phyloP scores from a whole-genome alignment of 2,329 filamentous ascomycete species.

The Trichoderma atrobrunneum region DNA sequence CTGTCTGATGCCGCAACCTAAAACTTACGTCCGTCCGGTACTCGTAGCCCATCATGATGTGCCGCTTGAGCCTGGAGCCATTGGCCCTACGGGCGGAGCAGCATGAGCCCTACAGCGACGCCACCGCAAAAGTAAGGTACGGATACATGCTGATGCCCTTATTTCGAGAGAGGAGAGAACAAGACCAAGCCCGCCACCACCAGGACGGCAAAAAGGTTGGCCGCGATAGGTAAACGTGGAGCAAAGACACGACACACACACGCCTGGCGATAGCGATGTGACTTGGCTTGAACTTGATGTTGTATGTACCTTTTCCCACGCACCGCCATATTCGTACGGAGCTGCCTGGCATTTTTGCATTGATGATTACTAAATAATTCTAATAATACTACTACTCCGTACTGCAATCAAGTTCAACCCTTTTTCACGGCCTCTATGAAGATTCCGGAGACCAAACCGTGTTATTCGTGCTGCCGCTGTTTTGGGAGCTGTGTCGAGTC shows the following conservation, averaged over 20 bases:
- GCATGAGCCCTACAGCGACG: constrained; percentile 14
- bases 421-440: not conserved
- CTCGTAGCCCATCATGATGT: constrained; percentile 8
- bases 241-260: not conserved
- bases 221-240: not conserved
- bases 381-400: too few relatives aligned
- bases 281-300: not conserved
- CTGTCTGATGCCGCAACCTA: not conserved
- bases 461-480: constrained; percentile 4
- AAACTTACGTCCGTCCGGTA: constrained; percentile 14
- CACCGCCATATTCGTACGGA: not conserved
- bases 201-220: not conserved
- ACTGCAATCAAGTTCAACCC: not conserved
- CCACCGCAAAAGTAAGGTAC: constrained; percentile 7
- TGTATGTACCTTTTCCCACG: not conserved
- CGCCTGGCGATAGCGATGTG: not conserved
- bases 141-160: not conserved
- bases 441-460: not conserved
- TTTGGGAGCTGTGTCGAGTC: constrained; percentile 1
- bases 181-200: not conserved
- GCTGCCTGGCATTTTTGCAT: not conserved
- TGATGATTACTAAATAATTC: not conserved
- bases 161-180: not conserved
- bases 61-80: constrained; percentile 12
- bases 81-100: constrained; percentile 16